phyloP scores from a whole-genome alignment of 2,329 filamentous ascomycete genomes.

The Didymosphaeria variabile region DNA sequence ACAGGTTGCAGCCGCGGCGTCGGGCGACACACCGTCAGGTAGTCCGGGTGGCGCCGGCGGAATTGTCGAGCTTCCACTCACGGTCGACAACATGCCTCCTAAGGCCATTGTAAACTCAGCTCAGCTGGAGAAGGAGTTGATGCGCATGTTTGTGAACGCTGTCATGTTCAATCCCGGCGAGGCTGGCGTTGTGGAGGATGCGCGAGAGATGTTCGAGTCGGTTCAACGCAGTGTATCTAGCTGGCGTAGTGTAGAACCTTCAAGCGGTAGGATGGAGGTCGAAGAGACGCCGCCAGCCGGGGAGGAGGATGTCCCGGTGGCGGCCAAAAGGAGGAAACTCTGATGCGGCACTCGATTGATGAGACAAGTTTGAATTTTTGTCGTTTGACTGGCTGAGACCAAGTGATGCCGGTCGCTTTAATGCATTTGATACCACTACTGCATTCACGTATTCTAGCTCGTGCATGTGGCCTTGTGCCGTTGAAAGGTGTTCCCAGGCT shows the following conservation, averaged over 20 bases:
- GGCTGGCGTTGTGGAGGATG: slow-evolving; percentile 87
- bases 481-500: not conserved
- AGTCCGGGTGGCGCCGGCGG: slow-evolving; percentile 66
- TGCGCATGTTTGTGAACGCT: slow-evolving; percentile 97
- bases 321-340: slow-evolving; percentile 42
- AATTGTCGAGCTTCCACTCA: slow-evolving; percentile 65
- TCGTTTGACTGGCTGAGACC: not conserved
- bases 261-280: slow-evolving; percentile 35
- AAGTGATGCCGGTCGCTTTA: not conserved
- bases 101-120: slow-evolving; percentile 91
- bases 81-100: slow-evolving; percentile 81
- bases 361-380: not conserved
- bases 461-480: not conserved
- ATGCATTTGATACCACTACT: slow-evolving; percentile 9
- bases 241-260: slow-evolving; percentile 74
- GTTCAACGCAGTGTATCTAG: slow-evolving; percentile 81
- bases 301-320: slow-evolving; percentile 35
- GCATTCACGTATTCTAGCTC: too few relatives aligned
- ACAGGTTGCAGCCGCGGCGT: slow-evolving; percentile 64
- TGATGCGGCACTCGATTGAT: slow-evolving; percentile 3
- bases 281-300: slow-evolving; percentile 41
- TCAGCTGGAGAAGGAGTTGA: slow-evolving; percentile 90
- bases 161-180: slow-evolving; percentile 98
- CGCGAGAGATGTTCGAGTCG: slow-evolving; percentile 87
- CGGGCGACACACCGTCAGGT: slow-evolving; percentile 66